Base-by-base conservation (phyloP, 2,329 filamentous ascomycete genomes). In the Penicillium olsonii region DNA sequence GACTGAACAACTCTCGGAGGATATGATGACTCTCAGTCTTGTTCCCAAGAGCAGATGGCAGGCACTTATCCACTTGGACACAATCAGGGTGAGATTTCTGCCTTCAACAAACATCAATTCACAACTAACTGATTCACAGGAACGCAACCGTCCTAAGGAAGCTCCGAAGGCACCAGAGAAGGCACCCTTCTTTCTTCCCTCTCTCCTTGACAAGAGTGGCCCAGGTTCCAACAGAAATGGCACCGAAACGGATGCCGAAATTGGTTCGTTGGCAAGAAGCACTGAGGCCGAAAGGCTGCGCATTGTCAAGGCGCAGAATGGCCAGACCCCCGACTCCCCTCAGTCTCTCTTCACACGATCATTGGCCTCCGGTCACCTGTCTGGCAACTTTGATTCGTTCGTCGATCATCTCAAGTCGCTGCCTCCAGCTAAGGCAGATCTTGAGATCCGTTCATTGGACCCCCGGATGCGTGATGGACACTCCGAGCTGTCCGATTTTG, bases 41-140 rank as follows among this genome's bases (percentile, higher is more conserved):
- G 87, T 97, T 4, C 95, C 94, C 10, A 91, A 88, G 69, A 90
- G 88, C 54, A 84, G 88, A 62, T 99, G 94, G 94, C 92, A 97
- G 71, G 96, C 91, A 1, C 78, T 99, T 12, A 78, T 99, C 22
- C 90, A 99, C 68, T 80, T 99, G 2, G 94, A 99, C 65, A 76
- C 91, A 20, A 96, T 99, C 67, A 88, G 75, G 60, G 75, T 75
- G 67, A 34, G 48, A 19, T 15, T 45, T 47, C 40, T 37, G 29
- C 26, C 11, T 37, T 17, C 7, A 34, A 6, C 19, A 12, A 39
- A 9, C 4, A 11, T 11, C 17, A 19, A 14, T 27, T 2, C 22
- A 20, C 49, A 35, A 39, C 45, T 63, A 54, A 59, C 56, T 38
- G 40, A 47, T 44, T 45, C 18, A 34, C 72, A 92, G 74, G 84